Conservation (phyloP, 371 early-diverging fungal species). For the Chytridiales sp. region DNA sequence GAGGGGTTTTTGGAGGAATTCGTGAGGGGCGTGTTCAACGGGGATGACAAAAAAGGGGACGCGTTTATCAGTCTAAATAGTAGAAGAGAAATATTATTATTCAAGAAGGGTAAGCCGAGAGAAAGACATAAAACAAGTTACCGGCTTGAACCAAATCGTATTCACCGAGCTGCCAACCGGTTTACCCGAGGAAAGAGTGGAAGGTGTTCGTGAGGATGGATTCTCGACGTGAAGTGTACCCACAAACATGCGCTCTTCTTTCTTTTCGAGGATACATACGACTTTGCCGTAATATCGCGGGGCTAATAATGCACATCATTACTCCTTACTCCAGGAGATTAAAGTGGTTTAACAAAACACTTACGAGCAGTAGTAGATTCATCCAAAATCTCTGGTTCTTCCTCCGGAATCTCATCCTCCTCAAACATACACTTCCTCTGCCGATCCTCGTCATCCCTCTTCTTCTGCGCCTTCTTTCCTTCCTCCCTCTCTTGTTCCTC, state of each 20-base stretch:
- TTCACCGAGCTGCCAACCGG: slow-evolving; percentile 23
- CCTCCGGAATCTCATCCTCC: slow-evolving; percentile 53
- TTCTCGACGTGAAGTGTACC: slow-evolving; percentile 41
- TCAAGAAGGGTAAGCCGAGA: neutral
- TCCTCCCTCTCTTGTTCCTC: slow-evolving; percentile 25
- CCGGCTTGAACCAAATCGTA: slow-evolving; percentile 79
- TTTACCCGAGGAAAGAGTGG: neutral
- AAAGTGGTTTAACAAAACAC: slow-evolving; percentile 1
- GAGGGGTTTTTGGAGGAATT: slow-evolving; percentile 64
- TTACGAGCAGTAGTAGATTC: slow-evolving; percentile 2
- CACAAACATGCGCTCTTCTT: slow-evolving; percentile 27
- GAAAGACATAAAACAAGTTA: slow-evolving; percentile 19
- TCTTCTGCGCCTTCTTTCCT: slow-evolving; percentile 46
- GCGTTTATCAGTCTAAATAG: slow-evolving; percentile 66
- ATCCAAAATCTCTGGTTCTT: slow-evolving; percentile 27
- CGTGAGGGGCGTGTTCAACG: slow-evolving; percentile 63
- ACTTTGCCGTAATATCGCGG: slow-evolving; percentile 53
- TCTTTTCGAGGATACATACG: slow-evolving; percentile 36
- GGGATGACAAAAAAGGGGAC: slow-evolving; percentile 78
- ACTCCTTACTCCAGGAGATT: slow-evolving; percentile 2
- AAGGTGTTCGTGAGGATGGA: slow-evolving; percentile 8
- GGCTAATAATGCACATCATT: slow-evolving; percentile 35
- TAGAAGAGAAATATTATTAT: neutral
- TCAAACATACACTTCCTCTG: slow-evolving; percentile 37
- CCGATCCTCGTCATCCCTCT: slow-evolving; percentile 32